These are phyloP conservation scores for barrel medic (Medicago truncatula) DNA, from an alignment of 306 rosid species.

Conservation along the genomic window DNA sequence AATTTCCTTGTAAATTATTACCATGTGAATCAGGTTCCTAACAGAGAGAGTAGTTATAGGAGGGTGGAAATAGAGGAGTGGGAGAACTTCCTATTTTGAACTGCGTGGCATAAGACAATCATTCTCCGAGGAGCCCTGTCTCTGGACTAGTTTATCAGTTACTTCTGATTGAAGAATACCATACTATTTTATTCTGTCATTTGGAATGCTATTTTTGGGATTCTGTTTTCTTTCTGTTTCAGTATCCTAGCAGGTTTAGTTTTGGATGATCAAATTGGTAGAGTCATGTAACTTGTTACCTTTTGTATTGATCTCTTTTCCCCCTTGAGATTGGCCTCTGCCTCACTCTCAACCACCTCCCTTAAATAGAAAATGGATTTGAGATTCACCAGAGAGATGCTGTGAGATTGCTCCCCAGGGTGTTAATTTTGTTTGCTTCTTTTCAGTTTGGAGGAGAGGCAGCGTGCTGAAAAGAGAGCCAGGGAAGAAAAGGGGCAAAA, in stretches of 20 bases:
- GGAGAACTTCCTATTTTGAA: background rate
- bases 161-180: constrained; percentile 1
- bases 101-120: background rate
- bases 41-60: background rate
- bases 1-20: too few species aligned
- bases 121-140: background rate
- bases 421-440: constrained; percentile 17
- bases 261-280: background rate
- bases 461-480: constrained; percentile 82
- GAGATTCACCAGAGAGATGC: constrained; percentile 24
- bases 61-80: background rate
- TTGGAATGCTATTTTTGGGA: background rate
- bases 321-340: constrained; percentile 18
- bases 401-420: constrained; percentile 10
- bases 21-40: background rate
- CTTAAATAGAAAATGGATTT: constrained; percentile 25
- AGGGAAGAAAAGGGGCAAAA: constrained; percentile 65
- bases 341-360: constrained; percentile 19
- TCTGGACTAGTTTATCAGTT: background rate
- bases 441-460: constrained; percentile 88
- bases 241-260: background rate
- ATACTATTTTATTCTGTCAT: background rate
- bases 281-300: background rate
- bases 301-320: background rate
- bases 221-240: background rate